Base-by-base conservation (phyloP, 164 flowering plant genomes). In the Vitis amurensis region DNA sequence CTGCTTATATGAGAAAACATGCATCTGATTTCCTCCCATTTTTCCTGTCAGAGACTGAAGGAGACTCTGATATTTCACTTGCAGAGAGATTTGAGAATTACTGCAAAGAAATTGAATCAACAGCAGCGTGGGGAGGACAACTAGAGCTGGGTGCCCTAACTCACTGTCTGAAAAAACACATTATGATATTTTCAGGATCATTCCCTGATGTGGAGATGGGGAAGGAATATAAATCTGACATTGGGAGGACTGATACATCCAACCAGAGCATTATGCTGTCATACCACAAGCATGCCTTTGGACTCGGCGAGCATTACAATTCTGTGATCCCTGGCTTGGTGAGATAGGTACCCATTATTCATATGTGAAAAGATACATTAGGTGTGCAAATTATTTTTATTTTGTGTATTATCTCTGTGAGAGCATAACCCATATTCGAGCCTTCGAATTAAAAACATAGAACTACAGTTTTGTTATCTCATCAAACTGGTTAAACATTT, bases 201-300 rank as follows among this genome's bases (percentile, higher is more conserved):
- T 93, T 89, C 75, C 97, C 99, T 37, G 93, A 93, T 77, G 94
- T 93, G 55, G 98, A 95, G 81, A 91, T 95, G 97, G 99, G 98
- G 30, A 90, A 90, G 80, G 27, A 23, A 23, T 23, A 93, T 77
- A 89, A 83, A 74, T 67, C 85, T 11, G 76, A 78, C 4, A 53
- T 62, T 14, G 75, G 68, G 13, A 6, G 0, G 7, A 59, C 69
- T 57, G 78, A 64, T 29, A 75, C 77, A 7, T 69, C 81, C 17
- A 70, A 72, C 61, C 69, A 82, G 11, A 86, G 87, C 57, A 84
- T 95, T 64, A 83, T 72, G 90, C 74, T 93, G 16, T 91, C 98
- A 1, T 91, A 88, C 73, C 98, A 91, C 67, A 79, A 73, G 77
- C 92, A 91, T 85, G 97, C 97, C 5, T 95, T 89, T 77, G 98